Conservation (phyloP, 352 stramenopile species). For the Phytophthora fragariaefolia region DNA sequence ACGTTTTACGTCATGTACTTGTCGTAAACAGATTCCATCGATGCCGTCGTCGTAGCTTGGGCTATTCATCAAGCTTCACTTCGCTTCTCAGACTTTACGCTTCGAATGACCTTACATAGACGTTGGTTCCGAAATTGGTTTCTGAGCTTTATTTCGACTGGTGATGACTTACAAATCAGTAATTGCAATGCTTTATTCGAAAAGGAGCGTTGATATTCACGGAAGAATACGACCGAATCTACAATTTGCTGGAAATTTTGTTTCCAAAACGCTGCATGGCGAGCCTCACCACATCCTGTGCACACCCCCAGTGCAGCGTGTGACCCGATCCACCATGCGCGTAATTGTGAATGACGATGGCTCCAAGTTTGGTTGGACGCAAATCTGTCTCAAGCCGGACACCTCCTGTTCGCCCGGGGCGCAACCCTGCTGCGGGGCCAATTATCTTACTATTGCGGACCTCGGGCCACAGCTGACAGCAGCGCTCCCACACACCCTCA, state of each 20-base stretch:
- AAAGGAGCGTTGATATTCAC: too few species aligned
- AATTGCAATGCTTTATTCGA: too few species aligned
- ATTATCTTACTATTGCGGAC: conserved; percentile 54
- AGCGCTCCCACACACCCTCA: conserved; percentile 58
- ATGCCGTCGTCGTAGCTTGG: too few species aligned
- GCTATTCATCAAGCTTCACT: too few species aligned
- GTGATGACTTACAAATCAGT: too few species aligned
- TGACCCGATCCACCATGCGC: conserved; percentile 70
- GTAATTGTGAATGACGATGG: conserved; percentile 77
- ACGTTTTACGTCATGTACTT: too few species aligned
- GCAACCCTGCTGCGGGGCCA: conserved; percentile 47
- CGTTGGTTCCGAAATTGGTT: too few species aligned
- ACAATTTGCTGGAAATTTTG: conserved; percentile 15
- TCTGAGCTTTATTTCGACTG: too few species aligned
- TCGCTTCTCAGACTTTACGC: too few species aligned
- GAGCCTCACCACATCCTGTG: conserved; percentile 52
- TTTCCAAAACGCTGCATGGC: conserved; percentile 32
- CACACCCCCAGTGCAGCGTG: conserved; percentile 76
- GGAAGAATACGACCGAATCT: too few species aligned
- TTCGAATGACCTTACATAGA: too few species aligned
- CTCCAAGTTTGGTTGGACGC: conserved; percentile 37
- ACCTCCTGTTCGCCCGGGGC: conserved; percentile 46
- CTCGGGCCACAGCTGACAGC: conserved; percentile 46
- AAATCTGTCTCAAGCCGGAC: conserved; percentile 60
- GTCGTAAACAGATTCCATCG: too few species aligned